A percentile compares a stretch with the other conserved stretches of the same genome.
These are phyloP conservation scores for Warburgia ugandensis DNA, from an alignment of 164 flowering plant species.

Conservation along the genomic window DNA sequence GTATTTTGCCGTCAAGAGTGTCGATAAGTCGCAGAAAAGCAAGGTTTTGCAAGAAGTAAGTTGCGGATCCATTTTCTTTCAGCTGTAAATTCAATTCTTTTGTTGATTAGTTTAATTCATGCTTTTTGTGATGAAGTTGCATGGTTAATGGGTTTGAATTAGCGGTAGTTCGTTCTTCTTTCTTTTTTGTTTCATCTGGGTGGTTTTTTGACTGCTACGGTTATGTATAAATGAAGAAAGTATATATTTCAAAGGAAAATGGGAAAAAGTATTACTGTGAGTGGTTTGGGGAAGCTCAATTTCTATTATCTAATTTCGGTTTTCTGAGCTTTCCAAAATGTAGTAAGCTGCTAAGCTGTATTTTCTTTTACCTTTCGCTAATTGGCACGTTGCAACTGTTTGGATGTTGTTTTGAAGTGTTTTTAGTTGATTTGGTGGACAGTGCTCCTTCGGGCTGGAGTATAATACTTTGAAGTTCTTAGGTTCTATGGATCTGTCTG, in stretches of 20 bases:
- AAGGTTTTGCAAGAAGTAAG: constrained; percentile 92
- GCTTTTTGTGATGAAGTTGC: too few species aligned
- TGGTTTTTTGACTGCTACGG: background rate
- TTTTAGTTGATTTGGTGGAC: too few species aligned
- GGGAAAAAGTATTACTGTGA: background rate
- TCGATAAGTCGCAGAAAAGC: constrained; percentile 81
- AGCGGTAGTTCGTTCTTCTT: too few species aligned
- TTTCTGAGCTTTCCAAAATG: background rate
- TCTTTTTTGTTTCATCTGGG: background rate
- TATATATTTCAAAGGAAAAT: background rate
- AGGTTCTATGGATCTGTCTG: too few species aligned
- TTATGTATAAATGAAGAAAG: too few species aligned
- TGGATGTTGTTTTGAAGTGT: too few species aligned
- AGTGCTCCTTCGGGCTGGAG: too few species aligned
- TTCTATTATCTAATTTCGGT: background rate
- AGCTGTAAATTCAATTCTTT: background rate
- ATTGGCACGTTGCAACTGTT: too few species aligned
- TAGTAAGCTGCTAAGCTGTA: background rate
- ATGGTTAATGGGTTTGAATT: too few species aligned
- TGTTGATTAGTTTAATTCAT: background rate
- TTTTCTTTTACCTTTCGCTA: too few species aligned
- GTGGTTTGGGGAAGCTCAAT: background rate
- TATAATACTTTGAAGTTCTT: too few species aligned
- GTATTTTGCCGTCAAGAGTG: constrained; percentile 89
- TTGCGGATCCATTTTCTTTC: background rate